phyloP scores from a whole-genome alignment of 345 rosid genomes.

The Linum tenue region DNA sequence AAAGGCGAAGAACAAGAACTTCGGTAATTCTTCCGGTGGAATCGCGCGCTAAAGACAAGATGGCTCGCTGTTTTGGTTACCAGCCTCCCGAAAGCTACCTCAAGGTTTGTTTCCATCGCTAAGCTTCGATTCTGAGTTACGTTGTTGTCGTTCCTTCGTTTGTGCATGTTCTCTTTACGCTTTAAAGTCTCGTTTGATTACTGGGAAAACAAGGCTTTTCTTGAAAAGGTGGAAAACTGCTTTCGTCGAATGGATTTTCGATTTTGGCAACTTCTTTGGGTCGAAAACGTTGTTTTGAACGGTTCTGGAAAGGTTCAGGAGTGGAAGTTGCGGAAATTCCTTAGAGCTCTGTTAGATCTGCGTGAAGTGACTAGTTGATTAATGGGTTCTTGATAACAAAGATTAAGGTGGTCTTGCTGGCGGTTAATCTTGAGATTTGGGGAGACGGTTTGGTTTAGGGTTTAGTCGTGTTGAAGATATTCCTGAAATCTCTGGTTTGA shows the following conservation, averaged over 20 bases:
- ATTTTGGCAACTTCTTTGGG: no score
- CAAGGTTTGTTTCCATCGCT: slow-evolving; percentile 27
- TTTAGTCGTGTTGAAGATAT: neutral
- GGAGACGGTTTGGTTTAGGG: neutral
- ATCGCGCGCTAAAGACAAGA: neutral
- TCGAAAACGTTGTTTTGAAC: no score
- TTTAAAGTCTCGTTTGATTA: neutral
- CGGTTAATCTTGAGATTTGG: neutral
- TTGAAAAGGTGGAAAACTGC: no score
- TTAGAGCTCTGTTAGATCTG: no score
- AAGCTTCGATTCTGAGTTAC: slow-evolving; percentile 5
- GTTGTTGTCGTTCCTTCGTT: slow-evolving; percentile 27
- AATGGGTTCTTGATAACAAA: no score
- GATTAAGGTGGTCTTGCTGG: neutral
- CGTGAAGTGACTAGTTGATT: no score
- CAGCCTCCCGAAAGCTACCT: slow-evolving; percentile 24
- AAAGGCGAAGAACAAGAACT: no score
- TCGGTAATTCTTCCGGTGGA: no score
- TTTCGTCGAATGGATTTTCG: no score
- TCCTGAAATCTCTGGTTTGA: neutral
- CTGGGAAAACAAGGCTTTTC: no score
- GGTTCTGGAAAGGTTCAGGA: no score
- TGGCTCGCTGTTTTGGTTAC: slow-evolving; percentile 54
- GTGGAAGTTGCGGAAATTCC: no score
- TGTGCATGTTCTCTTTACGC: slow-evolving; percentile 18